These are phyloP conservation scores for Rhytidhysteron rufulum DNA, from an alignment of 2,329 filamentous ascomycete species.

Conservation along the genomic window DNA sequence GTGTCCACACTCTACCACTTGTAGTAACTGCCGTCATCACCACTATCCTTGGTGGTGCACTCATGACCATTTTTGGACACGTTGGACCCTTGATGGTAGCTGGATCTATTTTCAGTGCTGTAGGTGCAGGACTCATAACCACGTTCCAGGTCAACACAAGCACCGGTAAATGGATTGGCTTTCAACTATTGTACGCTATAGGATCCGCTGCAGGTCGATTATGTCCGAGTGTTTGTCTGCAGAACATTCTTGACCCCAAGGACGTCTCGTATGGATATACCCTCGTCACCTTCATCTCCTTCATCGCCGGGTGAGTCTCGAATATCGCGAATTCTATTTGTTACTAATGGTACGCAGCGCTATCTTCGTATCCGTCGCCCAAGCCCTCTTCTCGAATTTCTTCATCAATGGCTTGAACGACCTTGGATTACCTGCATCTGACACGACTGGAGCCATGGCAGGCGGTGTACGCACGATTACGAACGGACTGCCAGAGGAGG, in stretches of 20 bases:
- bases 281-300: conserved; percentile 1
- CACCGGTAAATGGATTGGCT: conserved; percentile 23
- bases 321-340: neutral
- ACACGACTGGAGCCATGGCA: conserved; percentile 1
- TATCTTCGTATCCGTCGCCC: conserved; percentile 4
- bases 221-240: neutral
- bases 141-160: conserved; percentile 19
- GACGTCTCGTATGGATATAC: neutral
- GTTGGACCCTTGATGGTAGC: conserved; percentile 8
- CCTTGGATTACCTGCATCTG: neutral
- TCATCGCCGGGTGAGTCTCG: conserved; percentile 2
- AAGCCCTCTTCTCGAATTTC: conserved; percentile 2
- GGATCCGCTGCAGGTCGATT: neutral
- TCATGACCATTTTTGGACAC: conserved; percentile 3
- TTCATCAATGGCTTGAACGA: neutral
- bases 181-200: conserved; percentile 18
- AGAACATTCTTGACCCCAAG: neutral
- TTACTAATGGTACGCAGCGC: neutral
- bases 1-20: conserved; percentile 28
- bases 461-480: conserved; percentile 2
- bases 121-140: conserved; percentile 31
- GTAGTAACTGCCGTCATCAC: conserved; percentile 9
- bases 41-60: neutral
- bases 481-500: neutral
- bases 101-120: conserved; percentile 18